A percentile compares a stretch with the other conserved stretches of the same genome.
Conservation (phyloP, 257 asterid species). For the Scutellaria galericulata region DNA sequence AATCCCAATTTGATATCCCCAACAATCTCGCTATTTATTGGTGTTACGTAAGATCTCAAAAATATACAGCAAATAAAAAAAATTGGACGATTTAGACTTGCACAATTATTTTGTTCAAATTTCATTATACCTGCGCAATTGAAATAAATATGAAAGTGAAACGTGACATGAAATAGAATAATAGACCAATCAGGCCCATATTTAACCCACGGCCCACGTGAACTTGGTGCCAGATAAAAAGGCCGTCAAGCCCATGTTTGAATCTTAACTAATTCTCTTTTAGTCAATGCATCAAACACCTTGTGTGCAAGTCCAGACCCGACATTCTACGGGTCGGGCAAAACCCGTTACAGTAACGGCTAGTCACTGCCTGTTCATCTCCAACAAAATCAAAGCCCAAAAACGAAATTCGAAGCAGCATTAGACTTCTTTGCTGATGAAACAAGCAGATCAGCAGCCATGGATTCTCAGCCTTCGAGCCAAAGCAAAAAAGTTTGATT, state of each 20-base stretch:
- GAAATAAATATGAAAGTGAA: no score
- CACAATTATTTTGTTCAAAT: no score
- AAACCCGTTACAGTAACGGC: slow-evolving; percentile 34
- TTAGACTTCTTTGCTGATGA: slow-evolving; percentile 34
- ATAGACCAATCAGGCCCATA: no score
- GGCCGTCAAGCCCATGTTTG: not conserved
- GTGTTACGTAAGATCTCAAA: no score
- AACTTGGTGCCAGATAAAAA: not conserved
- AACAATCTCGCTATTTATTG: no score
- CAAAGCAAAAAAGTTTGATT: slow-evolving; percentile 38
- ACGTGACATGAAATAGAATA: no score
- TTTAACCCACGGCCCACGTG: not conserved
- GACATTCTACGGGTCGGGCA: not conserved
- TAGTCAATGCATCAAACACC: not conserved
- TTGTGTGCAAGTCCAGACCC: not conserved
- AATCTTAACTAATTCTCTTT: not conserved
- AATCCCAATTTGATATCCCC: no score
- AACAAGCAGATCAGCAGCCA: slow-evolving; percentile 36
- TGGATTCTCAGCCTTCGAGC: slow-evolving; percentile 53
- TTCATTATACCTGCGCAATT: no score
- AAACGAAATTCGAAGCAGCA: not conserved
- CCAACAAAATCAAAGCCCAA: not conserved
- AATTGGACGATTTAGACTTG: no score
- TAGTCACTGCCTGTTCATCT: slow-evolving; percentile 17
- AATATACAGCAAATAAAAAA: no score